These are phyloP conservation scores for Tolypocladium cylindrosporum DNA, from an alignment of 2,329 filamentous ascomycete species.

Conservation along the genomic window DNA sequence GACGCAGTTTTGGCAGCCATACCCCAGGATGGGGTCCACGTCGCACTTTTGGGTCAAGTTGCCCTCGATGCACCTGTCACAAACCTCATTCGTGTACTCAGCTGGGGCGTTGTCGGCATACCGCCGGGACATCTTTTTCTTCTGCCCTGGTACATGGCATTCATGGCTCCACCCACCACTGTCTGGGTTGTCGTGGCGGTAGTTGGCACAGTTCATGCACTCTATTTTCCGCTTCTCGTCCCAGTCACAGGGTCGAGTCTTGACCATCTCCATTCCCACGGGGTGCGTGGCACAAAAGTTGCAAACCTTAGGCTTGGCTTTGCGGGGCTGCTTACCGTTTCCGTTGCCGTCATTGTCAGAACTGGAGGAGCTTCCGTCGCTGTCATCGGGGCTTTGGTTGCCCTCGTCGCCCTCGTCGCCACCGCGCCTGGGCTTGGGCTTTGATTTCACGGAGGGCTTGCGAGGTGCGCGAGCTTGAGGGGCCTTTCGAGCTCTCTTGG, in stretches of 20 bases:
- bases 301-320: conserved; percentile 2
- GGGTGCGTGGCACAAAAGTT: conserved; percentile 7
- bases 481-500: neutral
- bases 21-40: conserved; percentile 10
- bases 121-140: conserved; percentile 2
- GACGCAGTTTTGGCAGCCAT: conserved; percentile 10
- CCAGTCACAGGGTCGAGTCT: conserved; percentile 6
- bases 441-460: neutral
- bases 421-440: neutral
- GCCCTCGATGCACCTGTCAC: conserved; percentile 6
- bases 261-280: conserved; percentile 1
- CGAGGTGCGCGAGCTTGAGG: neutral
- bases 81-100: conserved; percentile 4
- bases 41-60: conserved; percentile 7
- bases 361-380: neutral
- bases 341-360: neutral
- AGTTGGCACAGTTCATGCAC: conserved; percentile 15
- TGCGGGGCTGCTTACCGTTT: neutral
- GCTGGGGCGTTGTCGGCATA: conserved; percentile 7
- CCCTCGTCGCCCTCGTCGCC: neutral
- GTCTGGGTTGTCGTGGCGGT: conserved; percentile 5
- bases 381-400: neutral
- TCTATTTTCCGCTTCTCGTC: conserved; percentile 7
- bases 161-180: neutral
- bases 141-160: conserved; percentile 5